Evolutionary conservation across 441 rosid genomes (phyloP), one percentile per base, ranked within the genome.

Genomic region (Macaranga tanarius): DNA sequence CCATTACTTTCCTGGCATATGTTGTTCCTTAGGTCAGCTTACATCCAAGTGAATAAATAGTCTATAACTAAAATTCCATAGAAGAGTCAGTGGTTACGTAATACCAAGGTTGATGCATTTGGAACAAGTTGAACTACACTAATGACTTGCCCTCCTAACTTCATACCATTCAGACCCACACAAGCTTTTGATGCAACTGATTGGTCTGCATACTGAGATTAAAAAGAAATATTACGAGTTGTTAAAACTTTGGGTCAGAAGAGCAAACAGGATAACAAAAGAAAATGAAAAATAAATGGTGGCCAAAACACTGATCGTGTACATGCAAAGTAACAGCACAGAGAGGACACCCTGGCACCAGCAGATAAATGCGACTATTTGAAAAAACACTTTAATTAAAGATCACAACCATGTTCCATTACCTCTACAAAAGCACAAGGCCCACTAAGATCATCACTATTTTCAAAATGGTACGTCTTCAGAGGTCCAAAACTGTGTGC

Each of bases 101-200:
- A 73, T 91, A 95, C 97, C 96, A 66, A 44, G 59, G 76, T 23
- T 47, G 76, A 45, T 67, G 83, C 79, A 76, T 85, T 62, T 28
- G 86, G 87, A 81, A 80, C 59, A 80, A 89, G 92, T 80, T 84
- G 95, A 78, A 91, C 92, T 25, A 82, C 96, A 80, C 91, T 89
- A 65, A 95, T 69, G 59, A 85, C 82, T 84, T 87, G 86, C 75
- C 97, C 98, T 75, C 96, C 98, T 75, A 95, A 78, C 85, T 89
- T 93, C 93, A 93, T 85, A 65, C 99, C 98, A 83, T 90, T 93
- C 62, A 95, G 85, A 69, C 92, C 94, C 54, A 86, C 95, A 82
- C 97, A 90, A 63, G 98, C 98, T 87, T 82, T 95, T 77, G 55
- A 80, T 69, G 98, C 81, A 67, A 85, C 80, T 56, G 92, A 84